Evolutionary conservation across 768 basidiomycete genomes (phyloP), one percentile per base, ranked within the genome.

Genomic region (Lactarius evosmus): DNA sequence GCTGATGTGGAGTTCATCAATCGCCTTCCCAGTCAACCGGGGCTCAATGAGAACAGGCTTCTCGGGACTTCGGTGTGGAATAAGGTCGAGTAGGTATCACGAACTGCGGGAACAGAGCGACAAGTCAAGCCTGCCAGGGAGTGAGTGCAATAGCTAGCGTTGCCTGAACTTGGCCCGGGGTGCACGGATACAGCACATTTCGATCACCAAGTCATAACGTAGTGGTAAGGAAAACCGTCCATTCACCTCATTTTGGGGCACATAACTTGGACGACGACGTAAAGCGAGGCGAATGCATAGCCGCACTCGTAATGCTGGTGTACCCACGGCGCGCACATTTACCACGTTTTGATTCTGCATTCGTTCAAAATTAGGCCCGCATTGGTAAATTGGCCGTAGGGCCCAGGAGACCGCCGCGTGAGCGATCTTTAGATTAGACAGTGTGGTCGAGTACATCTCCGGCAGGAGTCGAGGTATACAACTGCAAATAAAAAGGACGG

Each of bases 171-270:
- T 40, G 22, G 51, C 5, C 32, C 54, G 44, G 54, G 30, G 25
- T 62, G 19, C n/a, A n/a, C 33, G 40, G 33, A 34, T 16, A 34
- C 6, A n/a, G 16, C 33, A 46, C 41, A 33, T 27, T 46, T 46
- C 52, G 58, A 63, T 63, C 58, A 59, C 12, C 22, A 41, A 55
- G 41, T 16, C 32, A 19, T 5, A 29, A 3, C 14, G 30, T n/a
- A 33, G 53, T 25, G 38, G n/a, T n/a, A 52, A 50, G 27, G 57
- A 27, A 14, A 29, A 19, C 25, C 30, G 44, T 32, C 16, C 52
- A 49, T 60, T 64, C 60, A 49, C 63, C 53, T 64, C 58, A 41
- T 55, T 46, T 38, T 32, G 22, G 46, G 46, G 56, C n/a, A 36
- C 30, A 16, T 11, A 46, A 46, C 44, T 4, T 49, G 5, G 22